phyloP scores from a whole-genome alignment of 192 early-diverging fungal genomes.

The Coemansia sp. region DNA sequence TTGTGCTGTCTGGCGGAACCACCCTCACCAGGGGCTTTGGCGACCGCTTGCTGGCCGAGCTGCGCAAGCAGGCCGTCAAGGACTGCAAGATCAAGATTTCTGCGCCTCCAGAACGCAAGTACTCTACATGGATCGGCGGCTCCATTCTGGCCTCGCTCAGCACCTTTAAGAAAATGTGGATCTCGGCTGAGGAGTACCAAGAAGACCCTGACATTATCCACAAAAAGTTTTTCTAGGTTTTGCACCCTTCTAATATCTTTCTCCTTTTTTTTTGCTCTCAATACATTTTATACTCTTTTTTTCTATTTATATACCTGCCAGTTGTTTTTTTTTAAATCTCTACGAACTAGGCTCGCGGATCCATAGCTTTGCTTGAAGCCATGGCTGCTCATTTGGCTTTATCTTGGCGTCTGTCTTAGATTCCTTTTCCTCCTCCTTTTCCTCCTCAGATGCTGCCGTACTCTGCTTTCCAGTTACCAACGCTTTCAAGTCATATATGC shows the following conservation, averaged over 20 bases:
- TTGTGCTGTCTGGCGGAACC: constrained; percentile 97
- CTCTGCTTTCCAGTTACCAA: not conserved
- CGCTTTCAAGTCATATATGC: not conserved
- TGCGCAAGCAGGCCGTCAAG: constrained; percentile 86
- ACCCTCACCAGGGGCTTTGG: constrained; percentile 92
- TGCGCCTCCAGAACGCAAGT: constrained; percentile 96
- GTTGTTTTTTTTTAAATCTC: not conserved
- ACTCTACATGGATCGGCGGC: constrained; percentile 98
- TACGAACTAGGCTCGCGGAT: not conserved
- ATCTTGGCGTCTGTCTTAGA: not conserved
- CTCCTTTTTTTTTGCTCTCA: not conserved
- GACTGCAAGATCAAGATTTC: constrained; percentile 98
- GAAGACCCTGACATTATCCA: constrained; percentile 95
- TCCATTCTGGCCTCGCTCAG: constrained; percentile 93
- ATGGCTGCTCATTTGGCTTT: not conserved
- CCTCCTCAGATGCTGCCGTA: not conserved
- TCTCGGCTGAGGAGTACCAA: constrained; percentile 95
- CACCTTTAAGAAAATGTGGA: constrained; percentile 99
- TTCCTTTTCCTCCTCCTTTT: not conserved
- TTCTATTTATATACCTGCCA: not conserved
- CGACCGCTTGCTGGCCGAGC: constrained; percentile 87
- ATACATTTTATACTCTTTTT: not conserved
- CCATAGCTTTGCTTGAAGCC: constrained; percentile 2
- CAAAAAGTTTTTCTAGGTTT: constrained; percentile 70
- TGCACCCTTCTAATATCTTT: not conserved